Conservation (phyloP, 192 early-diverging fungal species). For the Podila minutissima region DNA sequence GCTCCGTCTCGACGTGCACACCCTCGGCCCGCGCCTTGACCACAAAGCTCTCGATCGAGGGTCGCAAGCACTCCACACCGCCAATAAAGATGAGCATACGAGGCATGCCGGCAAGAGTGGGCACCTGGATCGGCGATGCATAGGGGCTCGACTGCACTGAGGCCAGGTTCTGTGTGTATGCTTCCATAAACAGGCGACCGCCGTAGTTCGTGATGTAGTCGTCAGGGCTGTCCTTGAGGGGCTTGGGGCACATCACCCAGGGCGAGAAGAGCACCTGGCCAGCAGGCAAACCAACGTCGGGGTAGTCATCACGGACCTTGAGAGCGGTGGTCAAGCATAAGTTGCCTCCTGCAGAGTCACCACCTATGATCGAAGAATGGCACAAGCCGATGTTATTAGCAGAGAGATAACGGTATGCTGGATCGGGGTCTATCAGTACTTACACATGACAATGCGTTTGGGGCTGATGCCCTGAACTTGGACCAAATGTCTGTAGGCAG, state of each 20-base stretch:
- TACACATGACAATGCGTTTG: constrained; percentile 41
- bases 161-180: constrained; percentile 29
- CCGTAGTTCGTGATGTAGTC: constrained; percentile 31
- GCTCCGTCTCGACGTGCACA: constrained; percentile 11
- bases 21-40: constrained; percentile 37
- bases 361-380: constrained; percentile 11
- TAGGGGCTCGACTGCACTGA: constrained; percentile 25
- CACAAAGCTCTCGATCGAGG: constrained; percentile 38
- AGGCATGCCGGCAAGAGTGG: constrained; percentile 20
- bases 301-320: constrained; percentile 38
- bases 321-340: constrained; percentile 35
- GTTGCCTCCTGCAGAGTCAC: constrained; percentile 52
- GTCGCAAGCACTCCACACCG: constrained; percentile 29
- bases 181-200: constrained; percentile 14
- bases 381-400: no score
- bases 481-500: constrained; percentile 48
- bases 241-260: constrained; percentile 44
- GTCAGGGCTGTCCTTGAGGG: constrained; percentile 16
- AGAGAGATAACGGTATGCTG: no score
- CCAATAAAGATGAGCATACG: constrained; percentile 38
- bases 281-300: constrained; percentile 21
- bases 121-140: constrained; percentile 21
- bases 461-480: constrained; percentile 30
- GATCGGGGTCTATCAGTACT: constrained; percentile 1
- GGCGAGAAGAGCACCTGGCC: constrained; percentile 46